Conservation (phyloP, 352 stramenopile genomes). For the Saprolegnia diclina region DNA sequence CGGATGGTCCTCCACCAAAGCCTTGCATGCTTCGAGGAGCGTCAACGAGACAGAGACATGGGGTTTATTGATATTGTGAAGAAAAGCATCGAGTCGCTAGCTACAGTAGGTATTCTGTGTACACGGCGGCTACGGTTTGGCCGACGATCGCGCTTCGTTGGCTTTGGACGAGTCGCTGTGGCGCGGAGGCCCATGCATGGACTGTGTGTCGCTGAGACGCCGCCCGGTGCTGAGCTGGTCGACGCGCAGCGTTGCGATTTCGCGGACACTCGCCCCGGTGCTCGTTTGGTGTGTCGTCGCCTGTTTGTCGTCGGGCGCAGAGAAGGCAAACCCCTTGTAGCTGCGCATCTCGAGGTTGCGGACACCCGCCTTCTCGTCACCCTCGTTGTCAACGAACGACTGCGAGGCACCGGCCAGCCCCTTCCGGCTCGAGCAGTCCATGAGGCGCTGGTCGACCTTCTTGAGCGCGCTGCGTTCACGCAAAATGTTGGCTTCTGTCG, state of each 20-base stretch:
- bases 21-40: too few relatives aligned
- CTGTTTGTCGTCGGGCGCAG: conserved; percentile 23
- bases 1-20: too few relatives aligned
- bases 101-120: too few relatives aligned
- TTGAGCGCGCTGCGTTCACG: conserved; percentile 35
- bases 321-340: conserved; percentile 27
- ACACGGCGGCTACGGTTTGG: too few relatives aligned
- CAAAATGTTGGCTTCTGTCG: conserved; percentile 57
- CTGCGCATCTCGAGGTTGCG: conserved; percentile 8
- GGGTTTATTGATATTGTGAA: too few relatives aligned
- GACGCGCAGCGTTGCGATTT: conserved; percentile 24
- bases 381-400: conserved; percentile 5
- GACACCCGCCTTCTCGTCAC: conserved; percentile 22
- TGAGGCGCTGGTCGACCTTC: conserved; percentile 14
- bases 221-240: conserved; percentile 17
- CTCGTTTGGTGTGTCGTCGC: background rate
- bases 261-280: background rate
- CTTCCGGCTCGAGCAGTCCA: conserved; percentile 11
- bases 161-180: background rate
- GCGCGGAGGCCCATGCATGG: background rate
- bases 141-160: too few relatives aligned
- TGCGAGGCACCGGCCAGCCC: background rate
- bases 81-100: too few relatives aligned
- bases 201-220: background rate
- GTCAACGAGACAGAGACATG: too few relatives aligned